Base-by-base conservation (phyloP, 192 early-diverging fungal species). In the Backusella westeae region DNA sequence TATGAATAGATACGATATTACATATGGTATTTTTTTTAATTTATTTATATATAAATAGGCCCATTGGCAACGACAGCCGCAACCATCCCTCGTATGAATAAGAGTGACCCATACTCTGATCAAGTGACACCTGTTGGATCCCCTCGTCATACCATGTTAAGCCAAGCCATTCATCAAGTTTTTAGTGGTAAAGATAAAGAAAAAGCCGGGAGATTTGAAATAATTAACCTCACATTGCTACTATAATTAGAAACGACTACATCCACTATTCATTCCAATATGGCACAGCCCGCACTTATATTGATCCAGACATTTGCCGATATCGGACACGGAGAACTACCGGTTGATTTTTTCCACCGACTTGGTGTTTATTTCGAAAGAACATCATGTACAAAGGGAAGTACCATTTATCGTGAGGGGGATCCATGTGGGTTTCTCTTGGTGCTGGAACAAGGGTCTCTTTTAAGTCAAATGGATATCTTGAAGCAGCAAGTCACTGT, bases 391-490 rank as follows among this genome's bases (percentile, higher is more conserved):
- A 74, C 75, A 34, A 72, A 85, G 6, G 91, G 87, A 6, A 87
- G 89, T 5, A 80, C 85, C 21, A 82, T 97, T 66, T 99, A 93
- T 91, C 78, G 75, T 17, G 80, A 88, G 41, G 94, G 89, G 59
- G 88, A 84, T 9, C 75, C 78, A 0, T 83, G 90, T 0, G 84
- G 86, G 19, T 92, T 88, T 46, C 76, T 97, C 52, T 93, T 94
- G 66, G 68, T 97, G 4, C 86, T 96, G 1, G 95, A 96, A 81
- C 81, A 86, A 12, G 97, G 96, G 0, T 82, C 88, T 39, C 80
- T 96, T n/a, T 85, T 69, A 14, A 80, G 78, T 29, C 36, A 75
- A 12, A 77, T 83, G 73, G 5, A 10, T 34, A 26, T 67, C 5
- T 0, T 21, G 4, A 42, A 49, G 10, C 19, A 74, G 23, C 26